Conservation (phyloP, 768 basidiomycete species). For the Rhizopogon vinicolor region DNA sequence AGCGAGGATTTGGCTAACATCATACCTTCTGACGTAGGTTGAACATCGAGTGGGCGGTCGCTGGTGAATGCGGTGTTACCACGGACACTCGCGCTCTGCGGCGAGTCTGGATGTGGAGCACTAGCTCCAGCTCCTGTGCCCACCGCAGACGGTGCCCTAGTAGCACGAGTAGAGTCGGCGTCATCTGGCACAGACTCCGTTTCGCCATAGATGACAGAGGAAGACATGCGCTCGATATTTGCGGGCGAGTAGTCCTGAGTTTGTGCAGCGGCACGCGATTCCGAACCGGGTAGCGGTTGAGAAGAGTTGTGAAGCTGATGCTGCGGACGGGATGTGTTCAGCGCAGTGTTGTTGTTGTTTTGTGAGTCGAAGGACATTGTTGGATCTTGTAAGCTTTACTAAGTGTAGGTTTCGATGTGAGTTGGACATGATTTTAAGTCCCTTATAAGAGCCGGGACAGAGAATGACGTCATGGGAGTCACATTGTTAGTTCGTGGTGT, state of each 20-base stretch:
- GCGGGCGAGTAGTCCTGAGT: conserved; percentile 34
- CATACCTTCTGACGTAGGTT: conserved; percentile 33
- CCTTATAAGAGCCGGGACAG: too few species aligned
- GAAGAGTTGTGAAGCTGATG: conserved; percentile 45
- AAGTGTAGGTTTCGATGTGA: background rate
- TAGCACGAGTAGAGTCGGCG: background rate
- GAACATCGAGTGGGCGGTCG: conserved; percentile 32
- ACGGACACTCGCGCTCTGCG: background rate
- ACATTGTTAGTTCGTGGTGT: too few species aligned
- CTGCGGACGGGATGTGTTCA: conserved; percentile 18
- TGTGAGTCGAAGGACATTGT: background rate
- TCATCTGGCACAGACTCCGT: background rate
- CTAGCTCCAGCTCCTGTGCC: too few species aligned
- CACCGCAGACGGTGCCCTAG: background rate
- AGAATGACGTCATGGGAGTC: too few species aligned
- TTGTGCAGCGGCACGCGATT: conserved; percentile 19
- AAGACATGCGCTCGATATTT: conserved; percentile 29
- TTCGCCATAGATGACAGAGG: background rate
- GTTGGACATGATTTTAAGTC: background rate
- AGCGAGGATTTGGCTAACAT: conserved; percentile 7
- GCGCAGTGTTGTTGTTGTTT: conserved; percentile 9
- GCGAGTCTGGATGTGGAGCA: too few species aligned
- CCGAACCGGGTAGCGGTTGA: conserved; percentile 44
- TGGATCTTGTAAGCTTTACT: background rate
- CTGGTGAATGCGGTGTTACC: conserved; percentile 24